These are phyloP conservation scores for Penicillium psychrosexuale DNA, from an alignment of 2,329 filamentous ascomycete genomes.

Conservation along the genomic window DNA sequence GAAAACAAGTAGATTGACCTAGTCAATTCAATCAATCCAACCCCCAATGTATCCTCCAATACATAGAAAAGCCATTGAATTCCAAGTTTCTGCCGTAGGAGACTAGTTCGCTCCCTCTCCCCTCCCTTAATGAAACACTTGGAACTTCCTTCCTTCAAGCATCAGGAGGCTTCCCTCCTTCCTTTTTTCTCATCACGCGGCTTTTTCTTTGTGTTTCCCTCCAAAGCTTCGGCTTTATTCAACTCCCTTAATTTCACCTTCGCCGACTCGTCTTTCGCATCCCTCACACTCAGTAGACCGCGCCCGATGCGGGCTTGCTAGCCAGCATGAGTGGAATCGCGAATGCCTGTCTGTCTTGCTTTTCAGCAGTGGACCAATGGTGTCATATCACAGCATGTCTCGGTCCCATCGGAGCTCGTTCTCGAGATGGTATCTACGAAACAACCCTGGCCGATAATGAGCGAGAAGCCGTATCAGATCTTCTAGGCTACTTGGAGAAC, in stretches of 20 bases:
- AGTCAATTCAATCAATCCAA: neutral
- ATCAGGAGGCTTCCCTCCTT: conserved; percentile 6
- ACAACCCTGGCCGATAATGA: conserved; percentile 91
- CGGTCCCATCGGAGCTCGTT: conserved; percentile 58
- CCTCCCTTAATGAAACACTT: conserved; percentile 6
- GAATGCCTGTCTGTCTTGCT: conserved; percentile 42
- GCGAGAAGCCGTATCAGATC: conserved; percentile 91
- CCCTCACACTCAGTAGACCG: conserved; percentile 12
- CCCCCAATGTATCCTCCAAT: neutral
- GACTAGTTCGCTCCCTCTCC: neutral
- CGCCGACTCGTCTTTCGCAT: neutral
- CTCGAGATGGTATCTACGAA: conserved; percentile 78
- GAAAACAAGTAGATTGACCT: neutral
- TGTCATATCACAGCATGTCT: conserved; percentile 45
- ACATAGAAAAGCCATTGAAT: neutral
- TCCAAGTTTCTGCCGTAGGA: conserved; percentile 6
- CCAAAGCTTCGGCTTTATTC: conserved; percentile 1
- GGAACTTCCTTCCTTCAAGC: conserved; percentile 1
- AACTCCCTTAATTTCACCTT: neutral
- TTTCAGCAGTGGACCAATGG: conserved; percentile 41
- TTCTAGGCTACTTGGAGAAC: conserved; percentile 94
- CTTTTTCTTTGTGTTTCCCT: neutral
- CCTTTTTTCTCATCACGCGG: neutral
- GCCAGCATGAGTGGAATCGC: conserved; percentile 39
- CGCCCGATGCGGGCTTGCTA: conserved; percentile 29